Percentiles rank a stretch among this genome's conserved stretches.
phyloP scores from a whole-genome alignment of 148 eudicot genomes.

The Chenopodium quinoa region DNA sequence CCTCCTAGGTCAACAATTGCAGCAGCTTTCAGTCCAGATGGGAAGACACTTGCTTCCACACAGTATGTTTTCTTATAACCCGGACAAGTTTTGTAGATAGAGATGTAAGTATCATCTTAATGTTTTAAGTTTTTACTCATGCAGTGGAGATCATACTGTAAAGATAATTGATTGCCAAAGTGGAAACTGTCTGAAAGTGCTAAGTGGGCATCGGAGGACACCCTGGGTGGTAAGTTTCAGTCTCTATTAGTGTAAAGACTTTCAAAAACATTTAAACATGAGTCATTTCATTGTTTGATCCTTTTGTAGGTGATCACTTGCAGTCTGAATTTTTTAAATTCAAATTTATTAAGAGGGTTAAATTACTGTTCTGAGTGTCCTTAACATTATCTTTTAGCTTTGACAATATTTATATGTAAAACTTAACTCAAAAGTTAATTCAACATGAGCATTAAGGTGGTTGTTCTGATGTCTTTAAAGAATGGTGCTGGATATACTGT shows the following conservation, averaged over 20 bases:
- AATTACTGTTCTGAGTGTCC: too few relatives aligned
- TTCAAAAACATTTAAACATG: neutral
- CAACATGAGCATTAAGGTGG: neutral
- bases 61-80: constrained; percentile 53
- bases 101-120: constrained; percentile 4
- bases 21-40: constrained; percentile 94
- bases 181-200: constrained; percentile 84
- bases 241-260: neutral
- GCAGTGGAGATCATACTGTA: constrained; percentile 97
- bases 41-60: constrained; percentile 88
- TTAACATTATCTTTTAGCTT: neutral
- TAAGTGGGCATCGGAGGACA: constrained; percentile 94
- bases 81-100: neutral
- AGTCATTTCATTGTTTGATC: neutral
- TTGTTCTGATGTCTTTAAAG: neutral
- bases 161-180: constrained; percentile 78
- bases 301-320: neutral
- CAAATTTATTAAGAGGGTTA: too few relatives aligned
- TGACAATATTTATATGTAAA: neutral
- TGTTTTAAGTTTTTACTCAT: constrained; percentile 5
- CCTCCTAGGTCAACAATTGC: constrained; percentile 98
- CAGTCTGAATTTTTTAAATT: neutral
- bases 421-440: neutral
- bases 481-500: neutral
- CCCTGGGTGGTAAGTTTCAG: constrained; percentile 91